Evolutionary conservation across 2,329 filamentous ascomycete species (phyloP).

Genomic region (Colletotrichum cuscutae): DNA sequence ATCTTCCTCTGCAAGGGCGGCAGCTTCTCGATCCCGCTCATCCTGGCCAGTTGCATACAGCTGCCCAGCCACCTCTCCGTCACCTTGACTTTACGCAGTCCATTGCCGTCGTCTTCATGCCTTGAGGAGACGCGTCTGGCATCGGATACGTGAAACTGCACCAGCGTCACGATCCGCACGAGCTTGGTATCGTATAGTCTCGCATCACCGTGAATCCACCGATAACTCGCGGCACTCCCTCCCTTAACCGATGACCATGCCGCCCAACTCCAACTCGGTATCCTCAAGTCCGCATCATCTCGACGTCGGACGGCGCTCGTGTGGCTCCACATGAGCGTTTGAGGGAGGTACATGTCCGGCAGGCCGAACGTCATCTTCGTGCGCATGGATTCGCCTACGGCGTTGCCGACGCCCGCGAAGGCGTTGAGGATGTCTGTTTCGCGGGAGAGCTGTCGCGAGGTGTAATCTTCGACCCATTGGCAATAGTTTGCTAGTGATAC

Average conservation of each 20-base stretch:
- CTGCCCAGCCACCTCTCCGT: conserved; percentile 11
- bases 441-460: conserved; percentile 40
- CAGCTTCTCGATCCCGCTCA: neutral
- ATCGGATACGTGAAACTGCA: neutral
- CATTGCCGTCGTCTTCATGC: neutral
- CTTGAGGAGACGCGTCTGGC: neutral
- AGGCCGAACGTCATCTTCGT: neutral
- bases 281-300: neutral
- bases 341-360: conserved; percentile 6
- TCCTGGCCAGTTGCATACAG: neutral
- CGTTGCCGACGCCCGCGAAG: conserved; percentile 28
- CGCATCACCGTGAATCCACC: neutral
- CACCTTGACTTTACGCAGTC: neutral
- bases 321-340: conserved; percentile 24
- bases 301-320: neutral
- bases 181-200: conserved; percentile 7
- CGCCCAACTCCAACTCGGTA: conserved; percentile 27
- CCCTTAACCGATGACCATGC: neutral
- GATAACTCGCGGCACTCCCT: neutral
- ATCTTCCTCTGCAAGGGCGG: conserved; percentile 8
- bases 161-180: conserved; percentile 12
- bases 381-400: conserved; percentile 3
- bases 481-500: conserved; percentile 49
- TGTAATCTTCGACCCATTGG: conserved; percentile 51
- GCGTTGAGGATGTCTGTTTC: conserved; percentile 25